Percentiles rank a stretch among this genome's conserved stretches.
Evolutionary conservation across 345 rosid species (phyloP).

Genomic region (Hypericum perforatum): DNA sequence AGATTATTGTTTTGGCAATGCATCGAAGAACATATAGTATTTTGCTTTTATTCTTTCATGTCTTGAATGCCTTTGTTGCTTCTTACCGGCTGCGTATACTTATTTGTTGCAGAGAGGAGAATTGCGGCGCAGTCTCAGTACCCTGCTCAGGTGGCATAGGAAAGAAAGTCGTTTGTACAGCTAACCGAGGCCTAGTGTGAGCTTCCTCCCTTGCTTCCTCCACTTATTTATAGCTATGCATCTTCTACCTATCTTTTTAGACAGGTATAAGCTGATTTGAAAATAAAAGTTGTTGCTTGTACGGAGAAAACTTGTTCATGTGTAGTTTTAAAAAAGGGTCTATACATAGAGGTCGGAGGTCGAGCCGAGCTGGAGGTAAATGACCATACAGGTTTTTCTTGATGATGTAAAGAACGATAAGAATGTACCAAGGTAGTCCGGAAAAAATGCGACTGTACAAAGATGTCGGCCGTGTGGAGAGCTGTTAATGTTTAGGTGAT

Average conservation of each 20-base stretch:
- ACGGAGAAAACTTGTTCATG: conserved; percentile 42
- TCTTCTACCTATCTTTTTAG: conserved; percentile 22
- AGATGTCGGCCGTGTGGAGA: conserved; percentile 36
- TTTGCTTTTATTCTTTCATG: too few relatives aligned
- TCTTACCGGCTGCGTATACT: neutral
- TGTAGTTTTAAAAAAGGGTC: conserved; percentile 45
- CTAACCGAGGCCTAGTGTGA: conserved; percentile 46
- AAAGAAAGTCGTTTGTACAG: conserved; percentile 49
- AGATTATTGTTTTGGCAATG: too few relatives aligned
- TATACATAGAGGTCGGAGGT: conserved; percentile 39
- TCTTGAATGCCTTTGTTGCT: neutral
- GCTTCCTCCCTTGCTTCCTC: conserved; percentile 27
- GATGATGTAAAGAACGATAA: conserved; percentile 42
- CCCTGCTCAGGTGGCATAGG: conserved; percentile 33
- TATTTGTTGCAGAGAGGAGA: conserved; percentile 50
- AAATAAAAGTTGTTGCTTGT: conserved; percentile 45
- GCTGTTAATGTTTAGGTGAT: conserved; percentile 41
- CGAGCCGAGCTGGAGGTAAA: conserved; percentile 27
- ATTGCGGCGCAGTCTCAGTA: conserved; percentile 41
- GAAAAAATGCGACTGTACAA: conserved; percentile 38
- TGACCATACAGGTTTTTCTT: conserved; percentile 20
- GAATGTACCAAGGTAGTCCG: conserved; percentile 30
- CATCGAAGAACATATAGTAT: too few relatives aligned
- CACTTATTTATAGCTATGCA: conserved; percentile 17
- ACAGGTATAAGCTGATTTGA: conserved; percentile 34